Percentiles rank a stretch among this genome's conserved stretches.
Conservation (phyloP, 257 asterid species). For the Solanum stenotomum region DNA sequence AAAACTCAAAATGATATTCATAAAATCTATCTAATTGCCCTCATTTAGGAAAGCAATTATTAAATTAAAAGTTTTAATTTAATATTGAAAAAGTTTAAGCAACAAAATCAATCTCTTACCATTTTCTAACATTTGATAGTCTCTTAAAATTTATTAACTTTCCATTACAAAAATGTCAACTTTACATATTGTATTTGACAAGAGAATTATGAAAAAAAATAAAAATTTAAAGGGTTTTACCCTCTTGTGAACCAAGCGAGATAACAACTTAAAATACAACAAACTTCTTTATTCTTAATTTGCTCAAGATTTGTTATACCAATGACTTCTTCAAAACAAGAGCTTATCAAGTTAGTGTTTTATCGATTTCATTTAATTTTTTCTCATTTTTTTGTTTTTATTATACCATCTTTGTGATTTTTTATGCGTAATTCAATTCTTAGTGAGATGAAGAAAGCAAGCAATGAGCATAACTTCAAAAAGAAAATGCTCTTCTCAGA, state of each 20-base stretch:
- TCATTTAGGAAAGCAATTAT: background rate
- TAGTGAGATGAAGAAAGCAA: background rate
- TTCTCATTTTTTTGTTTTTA: background rate
- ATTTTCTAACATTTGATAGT: no score
- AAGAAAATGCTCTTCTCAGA: background rate
- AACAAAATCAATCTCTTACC: no score
- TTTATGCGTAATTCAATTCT: background rate
- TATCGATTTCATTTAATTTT: background rate
- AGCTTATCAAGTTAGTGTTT: background rate
- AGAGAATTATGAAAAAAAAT: no score
- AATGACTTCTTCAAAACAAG: background rate
- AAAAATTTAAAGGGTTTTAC: background rate
- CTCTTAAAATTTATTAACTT: no score
- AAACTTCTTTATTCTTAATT: background rate
- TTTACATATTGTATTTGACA: background rate
- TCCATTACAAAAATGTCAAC: no score
- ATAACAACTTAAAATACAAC: no score
- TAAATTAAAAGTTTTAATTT: no score
- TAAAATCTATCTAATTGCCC: no score
- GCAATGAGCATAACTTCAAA: background rate
- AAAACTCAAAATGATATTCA: background rate
- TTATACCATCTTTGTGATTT: background rate
- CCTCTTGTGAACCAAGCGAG: background rate
- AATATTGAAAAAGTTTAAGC: no score
- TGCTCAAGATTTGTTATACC: background rate